Evolutionary conservation across 306 rosid species (phyloP), one percentile per base, ranked within the genome.

Genomic region (Alnus rubra): DNA sequence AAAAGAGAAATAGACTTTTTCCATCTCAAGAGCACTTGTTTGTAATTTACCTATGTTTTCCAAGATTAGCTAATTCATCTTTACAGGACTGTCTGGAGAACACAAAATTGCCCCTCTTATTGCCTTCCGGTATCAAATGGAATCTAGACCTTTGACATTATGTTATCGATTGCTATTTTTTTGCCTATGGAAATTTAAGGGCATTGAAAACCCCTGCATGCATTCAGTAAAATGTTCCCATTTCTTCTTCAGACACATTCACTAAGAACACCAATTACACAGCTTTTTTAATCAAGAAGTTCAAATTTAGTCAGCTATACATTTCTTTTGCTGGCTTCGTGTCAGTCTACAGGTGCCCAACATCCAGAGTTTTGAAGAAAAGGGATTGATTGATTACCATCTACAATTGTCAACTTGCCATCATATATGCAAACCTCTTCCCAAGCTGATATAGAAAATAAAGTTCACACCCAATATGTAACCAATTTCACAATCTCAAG

Each of bases 171-270:
- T 9, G 49, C 72, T 42, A 39, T n/a, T 67, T 42, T 55, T 33
- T 33, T 59, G 5, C 30, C 69, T 28, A 63, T 33, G 42, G 44
- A 63, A 33, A 33, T 62, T 31, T 31, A 31, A 33, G 39, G 69
- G 31, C 4, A 11, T 33, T 63, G 69, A 63, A 33, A 60, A 63
- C 15, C 9, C 15, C 44, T 6, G 0, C 69, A 13, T 4, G 44
- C 45, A 63, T 14, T 63, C n/a, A 63, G 45, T 2, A 33, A 28
- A 59, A 59, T 23, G 0, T 59, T 63, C 16, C 69, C 45, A 2
- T 30, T 63, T 18, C 42, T 67, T 67, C 72, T 67, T 42, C 10
- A 65, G 71, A 65, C 71, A 65, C 9, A 9, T 37, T 63, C 71
- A 37, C 3, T 45, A 37, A 35, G 49, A 65, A 65, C 71, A 35